Evolutionary conservation across 2,329 filamentous ascomycete species (phyloP).

Genomic region (Sporothrix pallida): DNA sequence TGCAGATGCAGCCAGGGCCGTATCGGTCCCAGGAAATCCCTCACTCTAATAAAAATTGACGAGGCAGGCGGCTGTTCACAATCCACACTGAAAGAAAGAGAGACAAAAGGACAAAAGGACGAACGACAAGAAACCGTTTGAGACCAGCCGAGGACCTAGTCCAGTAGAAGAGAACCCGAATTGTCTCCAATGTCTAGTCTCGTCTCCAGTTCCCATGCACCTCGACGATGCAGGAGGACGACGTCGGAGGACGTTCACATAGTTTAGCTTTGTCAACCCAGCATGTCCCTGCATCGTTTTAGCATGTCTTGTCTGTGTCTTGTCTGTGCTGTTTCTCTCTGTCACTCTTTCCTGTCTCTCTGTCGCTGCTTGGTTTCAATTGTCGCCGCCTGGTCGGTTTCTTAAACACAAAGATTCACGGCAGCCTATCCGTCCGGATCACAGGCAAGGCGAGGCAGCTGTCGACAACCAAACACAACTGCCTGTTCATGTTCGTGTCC

Average conservation of each 20-base stretch:
- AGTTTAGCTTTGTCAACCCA: background rate
- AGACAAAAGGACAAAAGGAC: too few species aligned
- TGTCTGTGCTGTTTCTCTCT: slow-evolving; percentile 7
- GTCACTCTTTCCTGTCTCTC: background rate
- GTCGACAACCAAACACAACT: background rate
- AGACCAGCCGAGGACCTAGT: slow-evolving; percentile 3
- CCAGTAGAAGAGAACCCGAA: background rate
- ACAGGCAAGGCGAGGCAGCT: background rate
- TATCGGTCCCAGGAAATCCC: slow-evolving; percentile 25
- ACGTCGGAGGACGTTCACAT: background rate
- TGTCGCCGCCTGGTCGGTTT: slow-evolving; percentile 11
- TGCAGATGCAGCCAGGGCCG: background rate
- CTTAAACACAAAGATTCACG: background rate
- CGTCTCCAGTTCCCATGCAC: slow-evolving; percentile 16
- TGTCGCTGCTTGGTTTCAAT: slow-evolving; percentile 1
- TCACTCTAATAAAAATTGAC: background rate
- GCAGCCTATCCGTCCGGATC: slow-evolving; percentile 12
- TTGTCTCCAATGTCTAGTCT: background rate
- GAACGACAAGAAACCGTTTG: slow-evolving; percentile 6
- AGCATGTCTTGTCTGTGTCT: background rate
- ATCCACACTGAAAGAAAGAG: background rate
- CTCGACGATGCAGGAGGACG: slow-evolving; percentile 18
- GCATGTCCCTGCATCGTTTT: background rate
- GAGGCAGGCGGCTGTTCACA: background rate
- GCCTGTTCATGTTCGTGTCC: background rate